These are phyloP conservation scores for Russula lepida DNA, from an alignment of 768 basidiomycete species.

Conservation along the genomic window DNA sequence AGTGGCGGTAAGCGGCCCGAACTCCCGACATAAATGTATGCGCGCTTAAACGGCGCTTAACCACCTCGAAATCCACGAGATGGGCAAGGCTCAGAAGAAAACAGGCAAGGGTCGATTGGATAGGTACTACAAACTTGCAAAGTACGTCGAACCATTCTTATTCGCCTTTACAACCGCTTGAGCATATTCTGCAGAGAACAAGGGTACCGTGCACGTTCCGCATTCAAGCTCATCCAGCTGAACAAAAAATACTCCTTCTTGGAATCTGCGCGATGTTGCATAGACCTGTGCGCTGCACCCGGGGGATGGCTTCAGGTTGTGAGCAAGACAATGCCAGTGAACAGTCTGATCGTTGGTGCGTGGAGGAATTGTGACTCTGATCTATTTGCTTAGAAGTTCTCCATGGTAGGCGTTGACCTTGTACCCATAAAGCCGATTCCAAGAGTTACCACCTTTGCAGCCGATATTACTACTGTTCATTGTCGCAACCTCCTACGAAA, in stretches of 20 bases:
- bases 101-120: constrained; percentile 93
- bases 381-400: not conserved
- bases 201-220: constrained; percentile 98
- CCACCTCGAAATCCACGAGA: constrained; percentile 7
- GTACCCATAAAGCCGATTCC: constrained; percentile 96
- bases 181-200: constrained; percentile 62
- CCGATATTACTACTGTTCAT: constrained; percentile 88
- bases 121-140: constrained; percentile 95
- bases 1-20: not conserved
- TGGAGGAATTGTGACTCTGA: constrained; percentile 2
- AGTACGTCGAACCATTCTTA: constrained; percentile 36
- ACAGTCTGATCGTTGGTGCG: constrained; percentile 85
- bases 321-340: constrained; percentile 92
- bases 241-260: constrained; percentile 97
- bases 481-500: constrained; percentile 81
- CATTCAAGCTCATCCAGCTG: constrained; percentile 96
- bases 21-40: not conserved
- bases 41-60: not conserved
- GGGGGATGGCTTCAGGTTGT: constrained; percentile 99
- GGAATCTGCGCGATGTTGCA: constrained; percentile 81
- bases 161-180: constrained; percentile 7
- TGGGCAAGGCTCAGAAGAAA: constrained; percentile 70
- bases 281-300: constrained; percentile 97
- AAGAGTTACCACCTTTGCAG: constrained; percentile 80
- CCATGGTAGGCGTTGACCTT: constrained; percentile 73